Base-by-base conservation (phyloP, 176 grass and related monocot species). In the Oryza officinalis region DNA sequence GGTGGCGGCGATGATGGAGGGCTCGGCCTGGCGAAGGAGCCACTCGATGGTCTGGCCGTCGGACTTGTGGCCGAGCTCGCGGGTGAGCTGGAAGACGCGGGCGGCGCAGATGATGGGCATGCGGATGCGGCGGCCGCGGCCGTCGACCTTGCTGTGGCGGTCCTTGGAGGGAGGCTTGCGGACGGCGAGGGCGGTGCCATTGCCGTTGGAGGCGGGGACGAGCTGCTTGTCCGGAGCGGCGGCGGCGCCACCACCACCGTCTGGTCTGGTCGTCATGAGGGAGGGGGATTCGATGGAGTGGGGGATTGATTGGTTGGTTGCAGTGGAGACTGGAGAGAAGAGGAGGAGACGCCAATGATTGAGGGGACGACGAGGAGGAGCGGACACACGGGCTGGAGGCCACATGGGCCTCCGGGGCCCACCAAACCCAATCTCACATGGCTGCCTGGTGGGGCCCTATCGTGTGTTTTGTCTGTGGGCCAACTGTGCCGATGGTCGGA, bases 31-130 rank as follows among this genome's bases (percentile, higher is more conserved):
- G 70, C 95, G 88, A 40, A 97, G 92, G 15, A 97, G 92, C 95
- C 95, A 97, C 86, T 97, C 95, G 71, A 97, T 97, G 81, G 95
- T 97, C 82, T 97, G 92, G 5, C 95, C 95, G 65, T 97, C 95
- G 59, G 94, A 97, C 81, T 94, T 97, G 88, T 97, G 94, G 4
- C 94, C 94, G 33, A 97, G 94, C 88, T 94, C 94, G 28, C 94
- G 89, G n/a, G 92, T 97, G 73, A 97, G 86, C 79, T 97, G 94
- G 80, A 97, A 97, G 30, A 97, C 94, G 8, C 94, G 92, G 1
- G 94, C 94, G 20, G 94, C 94, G 75, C 94, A 97, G 71, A 97
- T 88, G 83, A 94, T 92, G 45, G 94, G 94, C 94, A 97, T 97
- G 27, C 94, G 90, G 76, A 97, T 97, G 76, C 94, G 92, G 0